Conservation (phyloP, 345 rosid genomes). For the Bretschneidera sinensis region DNA sequence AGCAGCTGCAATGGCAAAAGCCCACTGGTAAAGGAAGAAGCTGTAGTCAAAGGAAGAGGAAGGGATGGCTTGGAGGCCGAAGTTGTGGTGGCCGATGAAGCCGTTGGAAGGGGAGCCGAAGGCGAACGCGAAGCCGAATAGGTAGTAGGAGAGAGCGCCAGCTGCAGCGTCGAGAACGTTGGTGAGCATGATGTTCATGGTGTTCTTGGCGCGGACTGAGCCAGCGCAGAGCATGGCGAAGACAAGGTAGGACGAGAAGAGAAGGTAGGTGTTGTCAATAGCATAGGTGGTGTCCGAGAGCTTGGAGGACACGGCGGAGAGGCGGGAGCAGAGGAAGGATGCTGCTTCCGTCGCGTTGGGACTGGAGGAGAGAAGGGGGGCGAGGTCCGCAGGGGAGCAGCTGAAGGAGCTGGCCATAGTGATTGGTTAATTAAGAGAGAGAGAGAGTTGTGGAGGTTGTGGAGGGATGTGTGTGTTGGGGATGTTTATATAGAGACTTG, state of each 20-base stretch:
- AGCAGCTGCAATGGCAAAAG: slow-evolving; percentile 45
- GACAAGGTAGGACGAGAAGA: slow-evolving; percentile 68
- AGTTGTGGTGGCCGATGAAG: slow-evolving; percentile 30
- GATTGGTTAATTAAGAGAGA: slow-evolving; percentile 3
- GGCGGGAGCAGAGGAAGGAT: slow-evolving; percentile 33
- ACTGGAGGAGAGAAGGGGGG: slow-evolving; percentile 27
- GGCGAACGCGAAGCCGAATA: slow-evolving; percentile 35
- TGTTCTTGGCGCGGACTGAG: too few species aligned
- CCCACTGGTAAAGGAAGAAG: slow-evolving; percentile 35
- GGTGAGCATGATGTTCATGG: slow-evolving; percentile 33
- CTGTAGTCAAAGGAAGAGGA: slow-evolving; percentile 22
- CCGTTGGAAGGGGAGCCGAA: slow-evolving; percentile 39
- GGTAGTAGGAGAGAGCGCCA: slow-evolving; percentile 35
- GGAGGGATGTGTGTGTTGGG: too few species aligned
- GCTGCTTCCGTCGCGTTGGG: slow-evolving; percentile 46
- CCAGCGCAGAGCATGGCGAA: slow-evolving; percentile 57
- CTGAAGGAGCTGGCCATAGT: slow-evolving; percentile 20
- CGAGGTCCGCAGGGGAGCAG: slow-evolving; percentile 39
- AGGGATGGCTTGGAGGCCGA: slow-evolving; percentile 27
- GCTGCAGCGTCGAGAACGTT: slow-evolving; percentile 43
- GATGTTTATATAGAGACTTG: too few species aligned
- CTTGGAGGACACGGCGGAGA: slow-evolving; percentile 29
- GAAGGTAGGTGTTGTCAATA: slow-evolving; percentile 54
- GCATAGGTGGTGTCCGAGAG: slow-evolving; percentile 46
- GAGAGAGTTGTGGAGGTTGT: too few species aligned